Percentiles rank a stretch among this genome's conserved stretches.
These are phyloP conservation scores for Coemansia sp. DNA, from an alignment of 192 early-diverging fungal genomes.

Conservation along the genomic window DNA sequence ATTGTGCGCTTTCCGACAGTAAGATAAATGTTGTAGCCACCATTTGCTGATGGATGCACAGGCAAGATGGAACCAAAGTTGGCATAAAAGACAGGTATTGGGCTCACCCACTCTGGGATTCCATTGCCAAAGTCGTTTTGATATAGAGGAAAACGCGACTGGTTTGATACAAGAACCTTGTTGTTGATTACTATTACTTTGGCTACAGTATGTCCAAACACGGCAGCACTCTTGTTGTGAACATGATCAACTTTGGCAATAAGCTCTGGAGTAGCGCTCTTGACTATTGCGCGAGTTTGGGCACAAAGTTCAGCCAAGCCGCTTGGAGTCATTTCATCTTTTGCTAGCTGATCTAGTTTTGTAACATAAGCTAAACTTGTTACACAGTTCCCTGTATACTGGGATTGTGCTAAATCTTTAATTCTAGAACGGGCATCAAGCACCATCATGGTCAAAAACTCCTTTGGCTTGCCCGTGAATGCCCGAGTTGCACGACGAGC, in stretches of 20 bases:
- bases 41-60: slow-evolving; percentile 2
- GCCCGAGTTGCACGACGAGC: background rate
- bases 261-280: background rate
- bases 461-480: background rate
- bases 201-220: slow-evolving; percentile 8
- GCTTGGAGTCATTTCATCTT: background rate
- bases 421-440: slow-evolving; percentile 16
- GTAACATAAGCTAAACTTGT: slow-evolving; percentile 1
- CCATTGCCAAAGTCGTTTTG: slow-evolving; percentile 25
- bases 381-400: slow-evolving; percentile 10
- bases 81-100: slow-evolving; percentile 14
- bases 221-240: background rate
- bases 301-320: slow-evolving; percentile 10
- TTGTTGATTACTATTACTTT: background rate
- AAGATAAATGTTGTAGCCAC: slow-evolving; percentile 5
- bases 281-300: background rate
- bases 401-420: background rate
- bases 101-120: slow-evolving; percentile 15
- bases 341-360: background rate
- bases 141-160: slow-evolving; percentile 21
- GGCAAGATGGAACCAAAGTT: slow-evolving; percentile 23
- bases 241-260: slow-evolving; percentile 6
- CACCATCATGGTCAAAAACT: slow-evolving; percentile 10
- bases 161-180: slow-evolving; percentile 18
- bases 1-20: background rate